Evolutionary conservation across 176 grass and related monocot genomes (phyloP).

Genomic region (Oryza coarctata): DNA sequence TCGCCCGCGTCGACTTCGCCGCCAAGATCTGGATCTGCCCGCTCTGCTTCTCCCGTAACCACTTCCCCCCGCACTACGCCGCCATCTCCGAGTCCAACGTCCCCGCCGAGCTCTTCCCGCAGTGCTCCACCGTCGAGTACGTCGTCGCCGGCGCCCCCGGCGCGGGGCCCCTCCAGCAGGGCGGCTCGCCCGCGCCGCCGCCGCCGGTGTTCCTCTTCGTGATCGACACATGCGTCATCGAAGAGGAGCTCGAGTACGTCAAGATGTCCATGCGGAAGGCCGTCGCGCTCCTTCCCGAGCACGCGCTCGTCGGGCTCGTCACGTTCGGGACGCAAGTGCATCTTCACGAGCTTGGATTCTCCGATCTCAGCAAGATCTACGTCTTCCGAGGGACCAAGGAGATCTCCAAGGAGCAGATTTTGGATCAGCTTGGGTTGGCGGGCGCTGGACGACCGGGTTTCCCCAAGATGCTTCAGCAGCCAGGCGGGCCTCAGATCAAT

Average conservation of each 20-base stretch:
- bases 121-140: constrained; percentile 93
- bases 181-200: constrained; percentile 39
- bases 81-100: constrained; percentile 82
- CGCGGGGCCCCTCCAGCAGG: constrained; percentile 7
- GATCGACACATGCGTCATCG: constrained; percentile 92
- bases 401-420: constrained; percentile 92
- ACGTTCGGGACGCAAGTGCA: constrained; percentile 97
- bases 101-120: constrained; percentile 81
- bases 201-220: constrained; percentile 89
- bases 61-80: constrained; percentile 89
- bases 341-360: constrained; percentile 87
- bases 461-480: constrained; percentile 57
- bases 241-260: constrained; percentile 88
- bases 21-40: constrained; percentile 99
- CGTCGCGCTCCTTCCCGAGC: constrained; percentile 74
- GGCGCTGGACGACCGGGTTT: constrained; percentile 49
- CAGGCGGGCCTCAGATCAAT: constrained; percentile 41
- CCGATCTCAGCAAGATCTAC: constrained; percentile 95
- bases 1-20: constrained; percentile 86
- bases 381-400: constrained; percentile 95
- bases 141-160: constrained; percentile 39
- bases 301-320: constrained; percentile 84
- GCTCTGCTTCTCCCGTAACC: constrained; percentile 90
- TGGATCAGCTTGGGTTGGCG: constrained; percentile 87
- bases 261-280: constrained; percentile 86